Percentiles rank a stretch among this genome's conserved stretches.
Conservation (phyloP, 768 basidiomycete species). For the Psilocybe cyanescens region DNA sequence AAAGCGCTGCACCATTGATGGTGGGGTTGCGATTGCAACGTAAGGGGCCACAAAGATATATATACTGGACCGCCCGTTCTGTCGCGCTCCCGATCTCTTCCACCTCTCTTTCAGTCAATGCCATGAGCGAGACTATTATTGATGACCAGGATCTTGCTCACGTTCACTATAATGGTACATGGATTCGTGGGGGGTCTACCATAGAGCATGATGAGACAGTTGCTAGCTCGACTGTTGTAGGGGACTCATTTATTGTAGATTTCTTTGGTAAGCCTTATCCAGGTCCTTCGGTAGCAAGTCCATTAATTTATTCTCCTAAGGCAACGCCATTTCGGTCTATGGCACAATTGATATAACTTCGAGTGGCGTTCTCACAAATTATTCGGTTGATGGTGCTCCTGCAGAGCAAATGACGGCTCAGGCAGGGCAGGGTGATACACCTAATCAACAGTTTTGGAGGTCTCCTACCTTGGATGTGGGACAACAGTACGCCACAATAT, state of each 20-base stretch:
- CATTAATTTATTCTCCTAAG: conserved; percentile 19
- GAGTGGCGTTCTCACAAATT: conserved; percentile 37
- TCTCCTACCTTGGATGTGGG: conserved; percentile 27
- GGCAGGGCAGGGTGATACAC: conserved; percentile 30
- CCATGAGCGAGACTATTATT: conserved; percentile 28
- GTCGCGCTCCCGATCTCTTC: not conserved
- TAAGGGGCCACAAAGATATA: not conserved
- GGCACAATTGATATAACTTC: conserved; percentile 39
- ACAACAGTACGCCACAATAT: conserved; percentile 33
- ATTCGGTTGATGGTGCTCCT: conserved; percentile 34
- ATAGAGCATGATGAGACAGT: conserved; percentile 34
- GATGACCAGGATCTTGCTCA: conserved; percentile 38
- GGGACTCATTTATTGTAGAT: conserved; percentile 36
- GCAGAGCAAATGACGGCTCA: conserved; percentile 29
- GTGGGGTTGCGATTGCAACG: not conserved
- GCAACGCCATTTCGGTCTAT: conserved; percentile 36
- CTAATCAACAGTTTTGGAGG: conserved; percentile 39
- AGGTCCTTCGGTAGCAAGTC: not conserved
- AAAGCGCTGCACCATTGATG: not conserved
- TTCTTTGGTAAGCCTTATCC: conserved; percentile 32
- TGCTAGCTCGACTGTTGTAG: conserved; percentile 34
- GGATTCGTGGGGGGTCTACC: conserved; percentile 33
- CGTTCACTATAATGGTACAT: conserved; percentile 35
- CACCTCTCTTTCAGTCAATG: not conserved
- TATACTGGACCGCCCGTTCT: not conserved